These are phyloP conservation scores for Arthrobotrys pseudoclavata DNA, from an alignment of 2,329 filamentous ascomycete genomes.

Conservation along the genomic window DNA sequence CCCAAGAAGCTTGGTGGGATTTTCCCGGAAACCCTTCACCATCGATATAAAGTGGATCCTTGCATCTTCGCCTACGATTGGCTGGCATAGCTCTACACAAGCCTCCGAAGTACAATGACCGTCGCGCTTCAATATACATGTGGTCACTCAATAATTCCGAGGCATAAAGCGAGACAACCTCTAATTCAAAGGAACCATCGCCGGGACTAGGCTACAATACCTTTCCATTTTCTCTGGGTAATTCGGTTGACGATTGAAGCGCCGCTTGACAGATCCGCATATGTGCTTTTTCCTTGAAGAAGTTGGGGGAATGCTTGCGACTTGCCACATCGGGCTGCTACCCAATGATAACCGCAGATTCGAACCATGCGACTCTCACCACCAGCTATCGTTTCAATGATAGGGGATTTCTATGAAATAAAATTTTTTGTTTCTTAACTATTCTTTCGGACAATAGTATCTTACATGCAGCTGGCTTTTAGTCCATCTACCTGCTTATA, in stretches of 20 bases:
- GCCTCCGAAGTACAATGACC: neutral
- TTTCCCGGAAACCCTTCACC: neutral
- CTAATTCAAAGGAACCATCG: conserved; percentile 34
- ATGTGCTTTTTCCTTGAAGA: conserved; percentile 4
- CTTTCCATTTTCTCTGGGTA: conserved; percentile 19
- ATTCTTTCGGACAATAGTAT: conserved; percentile 32
- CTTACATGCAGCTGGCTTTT: neutral
- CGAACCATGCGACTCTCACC: conserved; percentile 27
- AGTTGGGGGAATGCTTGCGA: conserved; percentile 40
- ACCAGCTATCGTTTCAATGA: conserved; percentile 12
- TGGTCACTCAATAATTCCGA: conserved; percentile 53
- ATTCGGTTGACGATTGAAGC: conserved; percentile 23
- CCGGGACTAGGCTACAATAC: conserved; percentile 49
- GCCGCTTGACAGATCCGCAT: conserved; percentile 31
- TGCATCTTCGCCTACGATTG: conserved; percentile 34
- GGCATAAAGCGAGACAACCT: conserved; percentile 42
- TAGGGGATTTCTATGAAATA: neutral
- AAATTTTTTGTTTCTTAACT: conserved; percentile 16
- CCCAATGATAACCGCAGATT: conserved; percentile 57
- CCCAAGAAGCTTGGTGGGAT: conserved; percentile 11
- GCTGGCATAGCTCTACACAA: conserved; percentile 9
- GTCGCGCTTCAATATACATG: conserved; percentile 12
- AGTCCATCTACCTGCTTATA: conserved; percentile 3
- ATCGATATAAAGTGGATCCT: conserved; percentile 41
- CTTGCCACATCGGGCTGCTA: conserved; percentile 51